Conservation (phyloP, 1,284 basidiomycete species). For the Rhodotorula mucilaginosa region DNA sequence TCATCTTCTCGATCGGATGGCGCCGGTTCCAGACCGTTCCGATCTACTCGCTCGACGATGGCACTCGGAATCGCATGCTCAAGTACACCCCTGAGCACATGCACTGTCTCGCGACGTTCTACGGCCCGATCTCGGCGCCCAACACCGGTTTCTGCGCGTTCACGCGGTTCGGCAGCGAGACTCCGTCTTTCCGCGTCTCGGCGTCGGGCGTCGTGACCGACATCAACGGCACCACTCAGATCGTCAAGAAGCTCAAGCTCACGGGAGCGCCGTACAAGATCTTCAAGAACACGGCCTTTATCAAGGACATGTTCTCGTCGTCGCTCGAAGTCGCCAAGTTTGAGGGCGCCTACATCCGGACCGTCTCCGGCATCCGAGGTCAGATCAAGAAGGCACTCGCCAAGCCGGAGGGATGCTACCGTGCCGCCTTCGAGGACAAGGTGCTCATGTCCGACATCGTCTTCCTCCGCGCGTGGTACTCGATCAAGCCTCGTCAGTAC, state of each 20-base stretch:
- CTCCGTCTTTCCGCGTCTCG: slow-evolving; percentile 78
- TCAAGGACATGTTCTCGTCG: slow-evolving; percentile 95
- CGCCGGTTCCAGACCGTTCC: slow-evolving; percentile 91
- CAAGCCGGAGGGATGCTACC: slow-evolving; percentile 91
- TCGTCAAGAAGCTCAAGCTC: slow-evolving; percentile 98
- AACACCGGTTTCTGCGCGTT: slow-evolving; percentile 98
- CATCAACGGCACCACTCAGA: slow-evolving; percentile 84
- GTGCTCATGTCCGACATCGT: slow-evolving; percentile 93
- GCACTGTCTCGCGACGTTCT: slow-evolving; percentile 98
- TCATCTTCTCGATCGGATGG: slow-evolving; percentile 95
- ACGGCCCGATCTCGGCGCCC: slow-evolving; percentile 83
- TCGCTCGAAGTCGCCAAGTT: slow-evolving; percentile 96
- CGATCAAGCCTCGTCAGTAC: slow-evolving; percentile 88
- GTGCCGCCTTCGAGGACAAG: slow-evolving; percentile 98
- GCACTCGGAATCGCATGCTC: slow-evolving; percentile 96
- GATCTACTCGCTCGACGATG: slow-evolving; percentile 94
- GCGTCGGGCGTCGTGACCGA: slow-evolving; percentile 95
- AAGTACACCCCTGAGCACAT: slow-evolving; percentile 99
- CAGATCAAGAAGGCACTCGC: slow-evolving; percentile 93
- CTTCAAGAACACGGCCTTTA: slow-evolving; percentile 98
- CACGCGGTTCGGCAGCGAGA: slow-evolving; percentile 71
- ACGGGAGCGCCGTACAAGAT: slow-evolving; percentile 95
- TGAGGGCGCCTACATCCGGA: slow-evolving; percentile 91
- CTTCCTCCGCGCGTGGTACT: slow-evolving; percentile 96
- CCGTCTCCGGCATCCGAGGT: slow-evolving; percentile 92